Evolutionary conservation across 768 basidiomycete genomes (phyloP), one percentile per base, ranked within the genome.

Genomic region (Phylloporus arenicola): DNA sequence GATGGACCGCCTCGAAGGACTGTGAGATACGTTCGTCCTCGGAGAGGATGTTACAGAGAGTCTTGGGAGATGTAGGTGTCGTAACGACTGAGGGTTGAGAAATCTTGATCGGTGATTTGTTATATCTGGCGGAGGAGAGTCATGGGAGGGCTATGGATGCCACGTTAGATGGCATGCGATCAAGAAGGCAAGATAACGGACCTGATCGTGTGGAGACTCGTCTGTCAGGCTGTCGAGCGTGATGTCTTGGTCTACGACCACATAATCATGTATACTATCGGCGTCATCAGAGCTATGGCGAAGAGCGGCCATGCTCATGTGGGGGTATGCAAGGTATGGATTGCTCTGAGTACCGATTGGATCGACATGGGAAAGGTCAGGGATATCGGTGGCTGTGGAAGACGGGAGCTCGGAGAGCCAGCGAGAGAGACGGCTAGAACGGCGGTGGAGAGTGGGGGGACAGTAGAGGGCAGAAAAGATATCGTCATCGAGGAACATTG

Each of bases 331-430:
- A 43, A 73, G 70, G 57, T 72, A 75, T n/a, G 73, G 71, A 47
- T 72, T 64, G 45, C 68, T 61, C 25, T 44, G 55, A 16, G 70
- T 64, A 25, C 66, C 66, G 16, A 62, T 37, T 43, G 57, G 61
- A 46, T 62, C 61, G 34, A 57, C 55, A 30, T 65, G 50, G 10
- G 53, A 55, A 33, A 60, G 50, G 51, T 58, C 55, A 25, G 55
- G 45, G 33, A 55, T 44, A 29, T 59, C 60, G n/a, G 40, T 3
- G 40, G 14, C 24, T 14, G 40, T 16, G 11, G 55, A 44, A 10
- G 59, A 44, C 47, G 69, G 71, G 46, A 75, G 69, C 19, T 77
- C 76, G 3, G 59, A 63, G 16, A 78, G 65, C 75, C 76, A 77
- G n/a, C 62, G 69, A 33, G 74, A 71, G 35, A 75, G 57, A 45